Percentiles rank a stretch among this genome's conserved stretches.
Conservation (phyloP, 2,329 filamentous ascomycete species). For the Fusarium praegraminearum region DNA sequence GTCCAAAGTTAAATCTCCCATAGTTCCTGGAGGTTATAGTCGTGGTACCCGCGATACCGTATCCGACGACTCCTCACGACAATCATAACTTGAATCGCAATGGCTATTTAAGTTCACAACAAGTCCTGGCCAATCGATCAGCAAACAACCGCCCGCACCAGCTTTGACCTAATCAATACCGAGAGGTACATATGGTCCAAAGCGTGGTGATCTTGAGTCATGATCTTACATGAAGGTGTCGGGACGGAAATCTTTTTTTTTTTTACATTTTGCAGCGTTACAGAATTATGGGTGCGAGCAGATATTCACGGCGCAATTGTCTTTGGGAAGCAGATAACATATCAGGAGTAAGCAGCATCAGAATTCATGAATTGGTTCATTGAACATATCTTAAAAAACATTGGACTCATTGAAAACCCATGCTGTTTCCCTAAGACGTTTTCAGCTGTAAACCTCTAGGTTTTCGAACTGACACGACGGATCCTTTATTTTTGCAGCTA, state of each 20-base stretch:
- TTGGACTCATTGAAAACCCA: not conserved
- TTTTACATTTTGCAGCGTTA: not conserved
- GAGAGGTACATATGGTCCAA: not conserved
- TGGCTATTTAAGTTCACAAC: not conserved
- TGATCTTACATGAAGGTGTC: not conserved
- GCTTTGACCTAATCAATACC: too few relatives aligned
- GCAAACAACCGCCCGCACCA: not conserved
- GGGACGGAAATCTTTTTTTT: not conserved
- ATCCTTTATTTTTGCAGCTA: not conserved
- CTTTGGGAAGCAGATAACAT: not conserved
- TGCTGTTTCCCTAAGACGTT: rapidly evolving
- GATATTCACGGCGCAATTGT: not conserved
- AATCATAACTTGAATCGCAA: not conserved
- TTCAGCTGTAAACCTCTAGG: not conserved
- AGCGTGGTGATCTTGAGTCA: not conserved
- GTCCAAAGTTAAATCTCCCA: not conserved
- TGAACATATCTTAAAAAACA: not conserved
- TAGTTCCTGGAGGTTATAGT: not conserved
- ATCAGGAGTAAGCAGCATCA: not conserved
- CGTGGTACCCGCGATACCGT: not conserved
- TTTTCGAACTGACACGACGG: not conserved
- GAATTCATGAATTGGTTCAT: not conserved
- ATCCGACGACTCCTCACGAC: not conserved
- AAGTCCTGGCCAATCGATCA: not conserved
- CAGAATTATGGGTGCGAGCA: not conserved